Evolutionary conservation across 75 land plant species (phyloP).

Genomic region (Cryptomeria japonica): DNA sequence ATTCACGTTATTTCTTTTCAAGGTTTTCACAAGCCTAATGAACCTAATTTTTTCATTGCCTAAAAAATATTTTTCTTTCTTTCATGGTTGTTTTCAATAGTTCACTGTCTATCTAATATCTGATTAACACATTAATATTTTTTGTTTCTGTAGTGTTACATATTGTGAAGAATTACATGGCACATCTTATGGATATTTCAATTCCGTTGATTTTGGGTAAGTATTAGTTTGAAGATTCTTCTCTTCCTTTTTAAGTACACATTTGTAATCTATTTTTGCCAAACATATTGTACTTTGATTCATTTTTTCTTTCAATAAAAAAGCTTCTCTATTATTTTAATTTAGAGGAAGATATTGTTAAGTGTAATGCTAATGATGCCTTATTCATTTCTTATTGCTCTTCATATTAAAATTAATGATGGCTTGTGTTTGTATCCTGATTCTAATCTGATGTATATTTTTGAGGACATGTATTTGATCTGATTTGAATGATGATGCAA

Average conservation of each 20-base stretch:
- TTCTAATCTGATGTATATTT: neutral
- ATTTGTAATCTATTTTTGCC: neutral
- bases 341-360: neutral
- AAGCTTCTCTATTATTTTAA: too few relatives aligned
- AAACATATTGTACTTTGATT: neutral
- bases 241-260: neutral
- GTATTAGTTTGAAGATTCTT: neutral
- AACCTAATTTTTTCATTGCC: neutral
- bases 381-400: neutral
- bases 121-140: neutral
- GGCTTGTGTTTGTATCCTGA: neutral
- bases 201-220: slow-evolving; percentile 90
- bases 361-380: neutral
- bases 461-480: neutral
- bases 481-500: neutral
- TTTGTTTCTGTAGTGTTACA: slow-evolving; percentile 60
- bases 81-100: neutral
- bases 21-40: neutral
- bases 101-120: neutral
- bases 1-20: neutral
- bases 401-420: neutral
- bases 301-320: neutral
- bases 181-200: slow-evolving; percentile 54
- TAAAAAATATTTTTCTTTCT: neutral
- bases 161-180: slow-evolving; percentile 86